These are phyloP conservation scores for Ceratocystis harringtonii DNA, from an alignment of 2,329 filamentous ascomycete species.

Conservation along the genomic window DNA sequence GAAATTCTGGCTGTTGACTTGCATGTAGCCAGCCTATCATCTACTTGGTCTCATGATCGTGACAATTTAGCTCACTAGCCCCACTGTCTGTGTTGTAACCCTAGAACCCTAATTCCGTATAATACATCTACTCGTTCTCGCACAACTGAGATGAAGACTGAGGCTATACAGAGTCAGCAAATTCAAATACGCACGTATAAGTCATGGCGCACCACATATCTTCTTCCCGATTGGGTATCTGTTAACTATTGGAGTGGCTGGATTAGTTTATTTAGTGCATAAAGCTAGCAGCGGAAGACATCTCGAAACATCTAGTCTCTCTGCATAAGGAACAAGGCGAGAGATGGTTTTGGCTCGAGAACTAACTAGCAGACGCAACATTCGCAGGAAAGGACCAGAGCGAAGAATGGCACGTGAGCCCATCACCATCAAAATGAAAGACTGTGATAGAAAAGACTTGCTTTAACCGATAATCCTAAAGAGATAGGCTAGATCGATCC, in stretches of 20 bases:
- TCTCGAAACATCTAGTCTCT: not conserved
- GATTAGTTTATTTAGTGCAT: not conserved
- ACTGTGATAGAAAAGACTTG: not conserved
- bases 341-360: not conserved
- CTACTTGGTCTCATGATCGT: not conserved
- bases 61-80: not conserved
- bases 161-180: not conserved
- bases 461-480: not conserved
- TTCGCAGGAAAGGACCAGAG: not conserved
- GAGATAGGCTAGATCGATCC: not conserved
- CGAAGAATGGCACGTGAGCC: not conserved
- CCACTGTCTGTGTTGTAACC: not conserved
- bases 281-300: not conserved
- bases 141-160: too few species aligned
- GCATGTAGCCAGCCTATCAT: not conserved
- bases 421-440: too few species aligned
- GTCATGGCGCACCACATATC: too few species aligned
- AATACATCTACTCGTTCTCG: not conserved
- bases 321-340: not conserved
- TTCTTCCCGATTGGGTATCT: not conserved
- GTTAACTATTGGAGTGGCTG: not conserved
- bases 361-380: not conserved
- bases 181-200: too few species aligned
- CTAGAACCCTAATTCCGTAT: not conserved
- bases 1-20: not conserved